Base-by-base conservation (phyloP, 495 filamentous ascomycete species). In the Trichoderma orchidacearum region DNA sequence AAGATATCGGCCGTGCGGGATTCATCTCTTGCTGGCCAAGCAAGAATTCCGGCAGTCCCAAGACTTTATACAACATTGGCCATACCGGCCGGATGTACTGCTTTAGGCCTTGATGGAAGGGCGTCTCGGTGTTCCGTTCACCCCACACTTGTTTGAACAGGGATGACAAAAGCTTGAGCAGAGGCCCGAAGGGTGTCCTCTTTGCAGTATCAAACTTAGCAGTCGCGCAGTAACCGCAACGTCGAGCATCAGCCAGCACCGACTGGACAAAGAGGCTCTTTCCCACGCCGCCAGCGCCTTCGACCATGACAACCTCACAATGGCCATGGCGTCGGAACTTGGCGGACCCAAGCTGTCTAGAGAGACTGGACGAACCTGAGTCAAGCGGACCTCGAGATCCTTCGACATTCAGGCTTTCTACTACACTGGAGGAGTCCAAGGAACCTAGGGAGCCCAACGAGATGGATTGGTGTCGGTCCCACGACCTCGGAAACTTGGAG, bases 101-200 rank as follows among this genome's bases (percentile, higher is more conserved):
- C 56, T 87, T 83, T 17, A 96, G 68, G 51, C 75, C 76, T 55
- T 86, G 79, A 58, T 96, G 90, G 61, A 94, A 93, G 3, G 85
- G 78, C 0, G 86, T 94, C 2, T 83, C 83, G 2, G 91, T 85
- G 68, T 95, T 87, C 54, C 84, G 84, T 65, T 96, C 90, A 0
- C 89, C 91, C 72, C 92, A 95, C 7, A 94, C 90, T 62, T 96
- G 90, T 52, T 89, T 86, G 59, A 96, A 86, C 5, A 95, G 72
- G 35, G 86, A 90, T 5, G 87, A 87, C 58, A 95, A 72, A 2
- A 91, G 72, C 62, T 85, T 86, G 3, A 93, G 75, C 35, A 95
- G 79, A 0, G 90, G 87, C 29, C 90, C 89, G 65, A 92, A 96
- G 3, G 90, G 87, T 1, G 85, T 83, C 56, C 81, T 80, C 67